A percentile compares a stretch with the other conserved stretches of the same genome.
phyloP scores from a whole-genome alignment of 163 green algal species.

The Picocystis sp. region DNA sequence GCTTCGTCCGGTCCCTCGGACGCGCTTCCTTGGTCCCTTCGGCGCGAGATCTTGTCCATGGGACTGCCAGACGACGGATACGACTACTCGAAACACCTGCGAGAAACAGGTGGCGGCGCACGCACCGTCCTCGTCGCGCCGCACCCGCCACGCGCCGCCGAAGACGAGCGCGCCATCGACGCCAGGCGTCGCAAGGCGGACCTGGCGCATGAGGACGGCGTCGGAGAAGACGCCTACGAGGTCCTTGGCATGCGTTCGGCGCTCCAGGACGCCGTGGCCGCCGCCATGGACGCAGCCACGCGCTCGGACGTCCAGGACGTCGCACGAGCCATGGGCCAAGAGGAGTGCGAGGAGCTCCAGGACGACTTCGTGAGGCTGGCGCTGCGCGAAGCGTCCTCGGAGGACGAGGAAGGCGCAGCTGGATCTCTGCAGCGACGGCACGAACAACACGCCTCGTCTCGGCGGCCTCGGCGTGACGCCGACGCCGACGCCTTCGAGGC shows the following conservation, averaged over 20 bases:
- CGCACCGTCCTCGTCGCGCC: neutral
- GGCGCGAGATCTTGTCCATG: constrained; percentile 61
- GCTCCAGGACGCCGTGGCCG: constrained; percentile 3
- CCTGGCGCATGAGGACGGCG: neutral
- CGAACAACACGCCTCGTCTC: no score
- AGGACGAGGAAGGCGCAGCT: no score
- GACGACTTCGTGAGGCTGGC: neutral
- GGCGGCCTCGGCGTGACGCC: no score
- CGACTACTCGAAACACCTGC: constrained; percentile 76
- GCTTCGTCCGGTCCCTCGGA: no score
- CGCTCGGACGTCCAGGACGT: constrained; percentile 1
- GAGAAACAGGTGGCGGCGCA: constrained; percentile 6
- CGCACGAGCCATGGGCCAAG: neutral
- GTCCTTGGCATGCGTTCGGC: neutral
- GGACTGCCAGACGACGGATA: constrained; percentile 84
- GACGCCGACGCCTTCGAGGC: no score
- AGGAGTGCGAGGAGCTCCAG: constrained; percentile 7
- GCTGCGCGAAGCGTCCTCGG: no score
- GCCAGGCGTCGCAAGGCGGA: neutral
- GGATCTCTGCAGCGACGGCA: no score
- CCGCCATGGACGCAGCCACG: constrained; percentile 1
- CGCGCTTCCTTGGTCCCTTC: constrained; percentile 7
- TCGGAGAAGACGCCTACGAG: neutral
- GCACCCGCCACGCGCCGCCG: neutral
- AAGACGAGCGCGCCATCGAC: neutral